phyloP scores from a whole-genome alignment of 371 early-diverging fungal species.

The Mortierella sp. region DNA sequence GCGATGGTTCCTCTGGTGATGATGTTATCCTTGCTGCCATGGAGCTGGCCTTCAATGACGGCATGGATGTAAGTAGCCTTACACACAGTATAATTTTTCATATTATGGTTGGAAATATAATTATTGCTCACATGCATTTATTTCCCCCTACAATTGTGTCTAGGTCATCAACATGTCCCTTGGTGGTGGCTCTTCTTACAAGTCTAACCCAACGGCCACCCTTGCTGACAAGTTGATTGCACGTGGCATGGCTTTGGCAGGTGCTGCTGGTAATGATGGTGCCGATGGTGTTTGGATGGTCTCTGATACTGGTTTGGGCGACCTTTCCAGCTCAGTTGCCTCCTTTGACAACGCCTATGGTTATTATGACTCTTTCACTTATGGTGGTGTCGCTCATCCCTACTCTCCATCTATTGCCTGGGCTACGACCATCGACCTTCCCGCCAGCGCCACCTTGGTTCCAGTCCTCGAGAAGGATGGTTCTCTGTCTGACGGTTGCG shows the following conservation, averaged over 20 bases:
- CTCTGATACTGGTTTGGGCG: constrained; percentile 74
- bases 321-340: constrained; percentile 74
- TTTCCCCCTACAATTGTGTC: too few relatives aligned
- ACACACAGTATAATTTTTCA: too few relatives aligned
- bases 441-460: constrained; percentile 19
- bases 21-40: constrained; percentile 76
- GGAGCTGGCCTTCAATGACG: constrained; percentile 68
- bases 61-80: constrained; percentile 63
- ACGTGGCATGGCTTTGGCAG: constrained; percentile 61
- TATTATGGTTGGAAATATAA: too few relatives aligned
- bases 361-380: constrained; percentile 33
- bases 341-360: constrained; percentile 75
- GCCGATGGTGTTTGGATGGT: constrained; percentile 71
- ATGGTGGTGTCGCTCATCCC: constrained; percentile 16
- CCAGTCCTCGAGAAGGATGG: constrained; percentile 37
- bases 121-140: too few relatives aligned
- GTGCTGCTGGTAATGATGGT: constrained; percentile 82
- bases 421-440: constrained; percentile 20
- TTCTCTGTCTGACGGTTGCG: constrained; percentile 63
- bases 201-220: constrained; percentile 58
- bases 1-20: constrained; percentile 61
- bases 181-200: constrained; percentile 68
- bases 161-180: constrained; percentile 75
- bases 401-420: constrained; percentile 20
- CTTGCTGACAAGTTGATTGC: constrained; percentile 59